Conservation (phyloP, 2,329 filamentous ascomycete genomes). For the Pseudopyricularia javanii region DNA sequence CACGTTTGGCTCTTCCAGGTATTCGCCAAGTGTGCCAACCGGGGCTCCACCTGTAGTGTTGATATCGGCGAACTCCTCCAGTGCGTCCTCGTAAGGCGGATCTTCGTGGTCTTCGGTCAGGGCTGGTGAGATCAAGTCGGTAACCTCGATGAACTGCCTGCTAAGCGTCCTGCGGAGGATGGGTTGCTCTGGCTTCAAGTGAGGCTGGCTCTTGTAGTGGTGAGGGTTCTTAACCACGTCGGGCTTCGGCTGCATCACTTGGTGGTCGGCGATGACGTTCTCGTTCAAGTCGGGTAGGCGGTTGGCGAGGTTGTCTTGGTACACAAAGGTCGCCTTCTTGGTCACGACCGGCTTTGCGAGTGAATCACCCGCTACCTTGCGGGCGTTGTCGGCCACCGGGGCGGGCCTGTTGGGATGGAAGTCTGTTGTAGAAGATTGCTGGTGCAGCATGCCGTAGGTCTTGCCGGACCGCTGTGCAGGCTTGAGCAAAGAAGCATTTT, state of each 20-base stretch:
- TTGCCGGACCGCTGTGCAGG: conserved; percentile 19
- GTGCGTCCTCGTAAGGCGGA: conserved; percentile 29
- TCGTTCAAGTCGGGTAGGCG: background rate
- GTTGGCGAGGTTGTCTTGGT: conserved; percentile 5
- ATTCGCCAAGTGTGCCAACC: background rate
- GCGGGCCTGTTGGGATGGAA: background rate
- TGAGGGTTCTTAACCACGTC: conserved; percentile 20
- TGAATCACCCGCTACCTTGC: background rate
- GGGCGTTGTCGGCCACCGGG: background rate
- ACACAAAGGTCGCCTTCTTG: conserved; percentile 15
- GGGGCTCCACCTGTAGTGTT: conserved; percentile 54
- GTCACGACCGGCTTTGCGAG: conserved; percentile 8
- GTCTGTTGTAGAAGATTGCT: conserved; percentile 3
- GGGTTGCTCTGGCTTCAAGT: conserved; percentile 30
- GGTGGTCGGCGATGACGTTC: background rate
- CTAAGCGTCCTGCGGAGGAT: conserved; percentile 30
- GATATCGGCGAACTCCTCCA: conserved; percentile 36
- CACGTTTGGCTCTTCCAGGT: background rate
- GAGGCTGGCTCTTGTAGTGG: conserved; percentile 42
- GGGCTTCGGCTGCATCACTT: background rate
- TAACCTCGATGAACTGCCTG: conserved; percentile 18
- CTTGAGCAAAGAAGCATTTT: conserved; percentile 16
- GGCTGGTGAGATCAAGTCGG: conserved; percentile 6
- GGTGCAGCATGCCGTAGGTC: conserved; percentile 8
- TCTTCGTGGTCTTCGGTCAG: conserved; percentile 21